These are phyloP conservation scores for Xylariaceae sp. DNA, from an alignment of 2,329 filamentous ascomycete species.

Conservation along the genomic window DNA sequence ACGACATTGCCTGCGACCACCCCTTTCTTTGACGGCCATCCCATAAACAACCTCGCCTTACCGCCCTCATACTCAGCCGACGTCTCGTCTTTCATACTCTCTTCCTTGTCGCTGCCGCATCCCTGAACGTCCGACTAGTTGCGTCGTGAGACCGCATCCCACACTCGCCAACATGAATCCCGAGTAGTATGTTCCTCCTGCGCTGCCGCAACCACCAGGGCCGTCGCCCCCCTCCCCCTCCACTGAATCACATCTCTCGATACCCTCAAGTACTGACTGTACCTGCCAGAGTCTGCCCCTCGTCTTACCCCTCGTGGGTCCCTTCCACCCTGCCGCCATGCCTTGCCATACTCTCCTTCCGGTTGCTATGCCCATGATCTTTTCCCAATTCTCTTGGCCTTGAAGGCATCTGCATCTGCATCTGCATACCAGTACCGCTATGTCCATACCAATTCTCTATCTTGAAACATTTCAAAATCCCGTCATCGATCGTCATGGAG, in stretches of 20 bases:
- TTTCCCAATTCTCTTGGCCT: constrained; percentile 4
- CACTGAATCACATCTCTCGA: too few relatives aligned
- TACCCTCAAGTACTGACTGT: constrained; percentile 6
- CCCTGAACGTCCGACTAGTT: constrained; percentile 11
- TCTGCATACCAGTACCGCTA: not conserved
- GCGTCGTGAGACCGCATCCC: constrained; percentile 17
- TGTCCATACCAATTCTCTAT: not conserved
- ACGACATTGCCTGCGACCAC: constrained; percentile 8
- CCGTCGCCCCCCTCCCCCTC: too few relatives aligned
- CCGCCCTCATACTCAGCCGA: not conserved
- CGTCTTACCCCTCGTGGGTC: constrained; percentile 5
- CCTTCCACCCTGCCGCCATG: not conserved
- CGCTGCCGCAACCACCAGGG: constrained; percentile 6
- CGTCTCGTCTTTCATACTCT: not conserved
- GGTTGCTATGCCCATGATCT: constrained; percentile 1
- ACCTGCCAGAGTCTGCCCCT: constrained; percentile 18
- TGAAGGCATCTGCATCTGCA: constrained; percentile 2
- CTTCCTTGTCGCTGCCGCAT: constrained; percentile 7
- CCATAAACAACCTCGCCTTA: constrained; percentile 4
- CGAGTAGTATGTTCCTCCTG: constrained; percentile 68
- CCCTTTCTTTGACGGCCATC: constrained; percentile 2
- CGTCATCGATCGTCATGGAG: not conserved
- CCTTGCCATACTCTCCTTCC: not conserved
- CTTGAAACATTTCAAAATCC: not conserved
- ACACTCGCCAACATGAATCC: constrained; percentile 71